These are phyloP conservation scores for Powellomyces hirtus DNA, from an alignment of 192 early-diverging fungal species.

Conservation along the genomic window DNA sequence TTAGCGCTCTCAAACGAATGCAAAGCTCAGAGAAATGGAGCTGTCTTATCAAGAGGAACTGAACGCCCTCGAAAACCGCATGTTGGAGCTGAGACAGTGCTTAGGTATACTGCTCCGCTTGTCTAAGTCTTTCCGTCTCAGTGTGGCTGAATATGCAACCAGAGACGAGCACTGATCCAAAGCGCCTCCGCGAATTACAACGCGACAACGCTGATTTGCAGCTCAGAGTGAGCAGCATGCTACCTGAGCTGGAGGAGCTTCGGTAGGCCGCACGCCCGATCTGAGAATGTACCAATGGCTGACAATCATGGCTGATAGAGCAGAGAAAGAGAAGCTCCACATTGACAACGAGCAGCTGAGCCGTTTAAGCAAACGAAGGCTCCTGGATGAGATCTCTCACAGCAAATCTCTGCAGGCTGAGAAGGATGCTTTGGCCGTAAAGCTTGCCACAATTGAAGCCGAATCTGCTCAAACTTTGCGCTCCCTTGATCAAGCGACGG, in stretches of 20 bases:
- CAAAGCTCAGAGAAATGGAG: slow-evolving; percentile 24
- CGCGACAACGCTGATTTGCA: slow-evolving; percentile 40
- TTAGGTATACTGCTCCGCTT: slow-evolving; percentile 2
- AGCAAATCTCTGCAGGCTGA: slow-evolving; percentile 36
- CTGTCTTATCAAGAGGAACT: slow-evolving; percentile 27
- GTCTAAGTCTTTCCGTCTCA: too few species aligned
- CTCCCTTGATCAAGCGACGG: slow-evolving; percentile 24
- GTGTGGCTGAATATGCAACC: background rate
- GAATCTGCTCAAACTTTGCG: slow-evolving; percentile 19
- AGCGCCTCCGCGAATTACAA: slow-evolving; percentile 26
- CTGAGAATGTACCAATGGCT: too few species aligned
- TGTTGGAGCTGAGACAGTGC: slow-evolving; percentile 14
- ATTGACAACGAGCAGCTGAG: slow-evolving; percentile 33
- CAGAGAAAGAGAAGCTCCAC: slow-evolving; percentile 36
- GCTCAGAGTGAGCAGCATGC: slow-evolving; percentile 24
- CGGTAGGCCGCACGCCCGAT: too few species aligned
- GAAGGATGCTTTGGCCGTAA: slow-evolving; percentile 32
- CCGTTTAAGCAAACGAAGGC: slow-evolving; percentile 26
- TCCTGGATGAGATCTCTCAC: slow-evolving; percentile 31
- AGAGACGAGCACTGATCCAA: slow-evolving; percentile 19
- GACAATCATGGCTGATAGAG: background rate
- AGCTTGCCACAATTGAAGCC: slow-evolving; percentile 25
- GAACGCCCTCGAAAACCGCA: slow-evolving; percentile 16
- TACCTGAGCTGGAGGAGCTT: slow-evolving; percentile 40
- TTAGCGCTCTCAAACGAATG: slow-evolving; percentile 6